Evolutionary conservation across 1,284 basidiomycete species (phyloP), one percentile per base, ranked within the genome.

Genomic region (Ustilago hordei): DNA sequence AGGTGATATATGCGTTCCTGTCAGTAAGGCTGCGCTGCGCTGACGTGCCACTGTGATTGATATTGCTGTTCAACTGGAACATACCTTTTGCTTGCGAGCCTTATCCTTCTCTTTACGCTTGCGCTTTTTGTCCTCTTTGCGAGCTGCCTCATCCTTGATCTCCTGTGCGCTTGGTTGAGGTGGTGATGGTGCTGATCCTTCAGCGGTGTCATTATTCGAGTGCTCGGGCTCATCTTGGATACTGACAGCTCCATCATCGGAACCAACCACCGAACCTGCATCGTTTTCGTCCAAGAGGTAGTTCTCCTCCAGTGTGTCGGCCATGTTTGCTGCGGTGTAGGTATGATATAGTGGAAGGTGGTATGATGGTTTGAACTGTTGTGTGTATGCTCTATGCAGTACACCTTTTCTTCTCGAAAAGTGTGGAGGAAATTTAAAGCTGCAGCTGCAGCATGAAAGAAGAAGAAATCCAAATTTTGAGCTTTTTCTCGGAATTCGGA

Each of bases 231-330:
- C 70, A 31, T 64, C 70, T 31, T 68, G 59, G 31, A 77, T 62
- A 54, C 60, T 66, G 56, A 81, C 69, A 15, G 67, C 69, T 45
- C 75, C 78, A 32, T 63, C 63, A 32, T 80, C 74, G 39, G 78
- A 77, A 11, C 59, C 71, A 43, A 47, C 32, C 3, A 70, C 52
- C 8, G 77, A 79, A 5, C 15, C 59, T 34, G 64, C 64, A 39
- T 77, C 67, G n/a, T 72, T 53, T 17, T 80, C 80, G n/a, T 80
- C 81, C 5, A 83, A 43, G 35, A 78, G 59, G 23, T 79, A 76
- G 35, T 81, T 81, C 60, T 83, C 80, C 59, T 81, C 78, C 45
- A 83, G 43, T 7, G 77, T 78, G 69, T 83, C 81, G 2, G 73
- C 81, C 81, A 83, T 83, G 8, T 73, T 73, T 43, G 47, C 15